Base-by-base conservation (phyloP, 176 grass and related monocot genomes). In the Oryza meridionalis region DNA sequence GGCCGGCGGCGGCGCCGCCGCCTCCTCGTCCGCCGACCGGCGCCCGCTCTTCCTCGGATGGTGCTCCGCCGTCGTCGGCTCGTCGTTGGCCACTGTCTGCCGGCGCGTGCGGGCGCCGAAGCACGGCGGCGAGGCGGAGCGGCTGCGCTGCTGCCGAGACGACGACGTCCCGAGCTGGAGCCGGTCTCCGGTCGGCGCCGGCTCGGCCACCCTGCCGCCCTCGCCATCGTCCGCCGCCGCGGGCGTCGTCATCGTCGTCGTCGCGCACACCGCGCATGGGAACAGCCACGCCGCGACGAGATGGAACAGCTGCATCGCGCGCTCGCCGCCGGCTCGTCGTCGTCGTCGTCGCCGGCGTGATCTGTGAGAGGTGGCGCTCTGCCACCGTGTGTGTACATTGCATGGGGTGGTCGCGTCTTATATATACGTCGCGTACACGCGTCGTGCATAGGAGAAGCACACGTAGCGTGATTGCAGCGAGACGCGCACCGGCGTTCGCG, bases 251-350 rank as follows among this genome's bases (percentile, higher is more conserved):
- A n/a, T n/a, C 53, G 27, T n/a, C 53, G 27, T 55, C 9, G 70
- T 38, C 8, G 77, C 49, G 69, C 61, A 66, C 35, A 79, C 47
- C 35, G 49, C 32, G 68, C 50, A 15, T 29, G 82, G 40, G 77
- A 81, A 81, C 64, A 89, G 43, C 82, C 87, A 88, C 47, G 78
- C 64, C 19, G 19, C 5, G 47, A 73, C 2, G 70, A 81, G 19
- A 17, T 81, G 78, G 46, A 81, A n/a, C 16, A 75, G 21, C 19
- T 74, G 49, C 69, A 84, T 88, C 21, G 61, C 33, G 78, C 32
- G 8, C 33, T 65, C 67, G 8, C 15, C 7, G 7, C 25, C 0
- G 13, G 25, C 4, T 33, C 32, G 3, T 33, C 32, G 61, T 2
- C 61, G 38, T 14, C 46, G 46, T 0, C 46, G 46, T 15, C 46